These are phyloP conservation scores for Carpinus fangiana DNA, from an alignment of 306 rosid genomes.

Conservation along the genomic window DNA sequence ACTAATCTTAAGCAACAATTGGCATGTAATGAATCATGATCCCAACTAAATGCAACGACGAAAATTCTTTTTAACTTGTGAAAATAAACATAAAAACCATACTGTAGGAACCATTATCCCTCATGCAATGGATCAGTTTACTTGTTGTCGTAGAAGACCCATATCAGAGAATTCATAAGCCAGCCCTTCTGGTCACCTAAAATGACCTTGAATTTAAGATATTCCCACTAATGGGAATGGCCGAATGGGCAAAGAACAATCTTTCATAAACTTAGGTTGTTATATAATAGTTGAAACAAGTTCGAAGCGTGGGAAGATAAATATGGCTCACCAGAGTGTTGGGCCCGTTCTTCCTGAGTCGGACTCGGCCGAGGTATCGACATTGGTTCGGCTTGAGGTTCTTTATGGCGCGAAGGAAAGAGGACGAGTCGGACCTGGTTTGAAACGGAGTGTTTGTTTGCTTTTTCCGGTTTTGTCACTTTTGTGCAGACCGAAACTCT, in stretches of 20 bases:
- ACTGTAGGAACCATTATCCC: background rate
- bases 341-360: conserved; percentile 9
- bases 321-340: conserved; percentile 29
- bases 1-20: background rate
- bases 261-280: background rate
- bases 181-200: background rate
- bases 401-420: conserved; percentile 2
- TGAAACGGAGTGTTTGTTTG: background rate
- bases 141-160: background rate
- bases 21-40: background rate
- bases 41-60: background rate
- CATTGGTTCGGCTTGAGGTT: conserved; percentile 5
- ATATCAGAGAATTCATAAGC: background rate
- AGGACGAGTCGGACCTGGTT: background rate
- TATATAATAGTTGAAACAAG: background rate
- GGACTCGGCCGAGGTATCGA: conserved; percentile 20
- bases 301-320: background rate
- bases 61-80: background rate
- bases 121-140: background rate
- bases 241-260: background rate
- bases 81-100: background rate
- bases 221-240: background rate
- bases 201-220: background rate
- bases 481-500: background rate
- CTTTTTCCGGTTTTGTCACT: background rate